Base-by-base conservation (phyloP, 2,329 filamentous ascomycete genomes). In the Cladosporium sp. region DNA sequence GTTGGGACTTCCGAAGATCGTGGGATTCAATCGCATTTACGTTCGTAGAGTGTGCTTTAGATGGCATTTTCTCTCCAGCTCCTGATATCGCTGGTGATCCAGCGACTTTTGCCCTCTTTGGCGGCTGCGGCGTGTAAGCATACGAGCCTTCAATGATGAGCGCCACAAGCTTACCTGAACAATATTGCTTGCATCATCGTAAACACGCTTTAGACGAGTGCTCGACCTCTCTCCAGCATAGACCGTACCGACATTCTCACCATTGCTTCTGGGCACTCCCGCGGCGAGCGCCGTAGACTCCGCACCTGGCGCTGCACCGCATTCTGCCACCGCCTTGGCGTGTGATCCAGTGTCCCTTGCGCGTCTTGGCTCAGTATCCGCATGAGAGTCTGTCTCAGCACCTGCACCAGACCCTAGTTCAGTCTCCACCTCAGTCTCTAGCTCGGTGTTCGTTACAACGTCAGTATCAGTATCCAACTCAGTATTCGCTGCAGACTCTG, bases 281-380 rank as follows among this genome's bases (percentile, higher is more conserved):
- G 47, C 30, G 30, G 47, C 28, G 30, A 51, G 30, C 37, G 47
- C 37, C 47, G 25, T 37, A 51, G 47, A 51, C 22, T 38, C 28
- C 47, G 47, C 28, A 37, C 28, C 30, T n/a, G n/a, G 47, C 30
- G 47, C 47, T 51, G n/a, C 47, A 37, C 17, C 47, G 47, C 37
- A 14, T 19, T 22, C 30, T 51, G 47, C 17, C 17, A 28, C 47
- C 20, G 30, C 30, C 47, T 37, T 15, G 30, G 30, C 19, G 30
- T 37, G 47, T 51, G 47, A 51, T 51, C 47, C 47, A 51, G 22
- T 38, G 47, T 51, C 37, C n/a, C 47, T 28, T 37, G 47, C 47
- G n/a, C 47, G 47, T 51, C 37, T 51, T 51, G 47, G 47, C 47
- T 51, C 47, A 37, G 47, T 38, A 51, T 51, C n/a, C 47, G 47